Percentiles rank a stretch among this genome's conserved stretches.
These are phyloP conservation scores for Obelidium mucronatum DNA, from an alignment of 192 early-diverging fungal species.

Conservation along the genomic window DNA sequence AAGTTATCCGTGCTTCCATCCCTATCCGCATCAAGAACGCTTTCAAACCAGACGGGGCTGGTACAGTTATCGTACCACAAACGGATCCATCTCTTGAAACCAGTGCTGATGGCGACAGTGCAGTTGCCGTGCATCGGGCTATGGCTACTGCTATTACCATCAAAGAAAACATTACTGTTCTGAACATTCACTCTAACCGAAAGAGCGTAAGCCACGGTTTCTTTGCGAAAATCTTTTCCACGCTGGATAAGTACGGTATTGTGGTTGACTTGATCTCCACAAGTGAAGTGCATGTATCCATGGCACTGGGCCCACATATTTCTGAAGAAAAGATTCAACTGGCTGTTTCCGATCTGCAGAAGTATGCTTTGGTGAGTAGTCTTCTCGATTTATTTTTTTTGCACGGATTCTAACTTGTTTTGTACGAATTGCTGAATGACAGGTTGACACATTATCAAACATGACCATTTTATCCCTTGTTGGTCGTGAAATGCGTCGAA, in stretches of 20 bases:
- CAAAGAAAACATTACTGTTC: conserved; percentile 94
- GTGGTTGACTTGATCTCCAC: conserved; percentile 93
- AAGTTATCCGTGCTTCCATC: conserved; percentile 94
- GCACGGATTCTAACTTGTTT: not conserved
- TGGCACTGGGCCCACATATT: conserved; percentile 60
- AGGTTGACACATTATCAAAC: conserved; percentile 83
- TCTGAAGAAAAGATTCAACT: conserved; percentile 69
- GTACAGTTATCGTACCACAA: conserved; percentile 94
- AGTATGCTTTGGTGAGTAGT: conserved; percentile 74
- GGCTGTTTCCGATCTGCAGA: conserved; percentile 80
- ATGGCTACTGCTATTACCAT: conserved; percentile 99
- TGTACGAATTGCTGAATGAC: no score
- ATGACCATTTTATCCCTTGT: conserved; percentile 98
- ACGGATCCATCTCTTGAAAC: conserved; percentile 19
- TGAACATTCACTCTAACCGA: conserved; percentile 97
- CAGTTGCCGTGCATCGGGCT: conserved; percentile 30
- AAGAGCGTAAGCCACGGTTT: conserved; percentile 97
- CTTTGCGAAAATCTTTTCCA: conserved; percentile 94
- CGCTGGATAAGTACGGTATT: conserved; percentile 87
- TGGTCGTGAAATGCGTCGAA: conserved; percentile 95
- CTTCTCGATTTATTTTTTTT: no score
- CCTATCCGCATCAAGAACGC: conserved; percentile 99
- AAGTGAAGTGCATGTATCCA: conserved; percentile 90
- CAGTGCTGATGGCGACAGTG: not conserved
- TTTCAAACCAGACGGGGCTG: conserved; percentile 88